A percentile compares a stretch with the other conserved stretches of the same genome.
Evolutionary conservation across 352 stramenopile species (phyloP).

Genomic region (Aphanomyces cochlioides): DNA sequence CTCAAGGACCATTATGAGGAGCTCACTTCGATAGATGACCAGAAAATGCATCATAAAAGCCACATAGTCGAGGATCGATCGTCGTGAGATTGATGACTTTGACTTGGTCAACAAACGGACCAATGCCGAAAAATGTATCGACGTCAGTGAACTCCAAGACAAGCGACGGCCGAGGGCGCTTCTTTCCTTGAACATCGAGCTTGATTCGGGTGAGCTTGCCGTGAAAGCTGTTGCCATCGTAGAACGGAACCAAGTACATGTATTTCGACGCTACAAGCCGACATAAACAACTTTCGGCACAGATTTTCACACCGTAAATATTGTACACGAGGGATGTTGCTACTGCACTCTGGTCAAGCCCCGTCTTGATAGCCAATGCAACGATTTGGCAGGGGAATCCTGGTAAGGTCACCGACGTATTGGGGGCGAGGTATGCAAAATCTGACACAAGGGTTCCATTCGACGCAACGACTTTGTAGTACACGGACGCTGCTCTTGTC

Average conservation of each 20-base stretch:
- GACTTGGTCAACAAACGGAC: slow-evolving; percentile 59
- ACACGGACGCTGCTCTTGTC: slow-evolving; percentile 54
- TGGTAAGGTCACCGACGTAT: slow-evolving; percentile 5
- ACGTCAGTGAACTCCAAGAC: slow-evolving; percentile 82
- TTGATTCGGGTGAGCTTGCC: slow-evolving; percentile 58
- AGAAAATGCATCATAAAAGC: slow-evolving; percentile 62
- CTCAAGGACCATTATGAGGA: background rate
- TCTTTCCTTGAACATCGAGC: slow-evolving; percentile 70
- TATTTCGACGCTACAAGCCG: slow-evolving; percentile 61
- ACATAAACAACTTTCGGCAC: background rate
- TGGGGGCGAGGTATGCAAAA: background rate
- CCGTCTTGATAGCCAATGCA: slow-evolving; percentile 58
- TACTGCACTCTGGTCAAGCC: slow-evolving; percentile 49
- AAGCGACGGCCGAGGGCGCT: slow-evolving; percentile 59
- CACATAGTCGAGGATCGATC: slow-evolving; percentile 47
- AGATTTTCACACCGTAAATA: slow-evolving; percentile 50
- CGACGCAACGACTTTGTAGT: slow-evolving; percentile 47
- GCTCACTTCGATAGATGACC: slow-evolving; percentile 44
- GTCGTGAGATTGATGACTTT: slow-evolving; percentile 51
- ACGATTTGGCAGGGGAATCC: slow-evolving; percentile 7
- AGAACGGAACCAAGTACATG: slow-evolving; percentile 62
- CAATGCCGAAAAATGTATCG: slow-evolving; percentile 55
- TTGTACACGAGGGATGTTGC: slow-evolving; percentile 49
- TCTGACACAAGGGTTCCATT: background rate
- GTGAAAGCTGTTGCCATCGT: slow-evolving; percentile 59